A percentile compares a stretch with the other conserved stretches of the same genome.
phyloP scores from a whole-genome alignment of 495 filamentous ascomycete species.

The Oidiodendron maius region DNA sequence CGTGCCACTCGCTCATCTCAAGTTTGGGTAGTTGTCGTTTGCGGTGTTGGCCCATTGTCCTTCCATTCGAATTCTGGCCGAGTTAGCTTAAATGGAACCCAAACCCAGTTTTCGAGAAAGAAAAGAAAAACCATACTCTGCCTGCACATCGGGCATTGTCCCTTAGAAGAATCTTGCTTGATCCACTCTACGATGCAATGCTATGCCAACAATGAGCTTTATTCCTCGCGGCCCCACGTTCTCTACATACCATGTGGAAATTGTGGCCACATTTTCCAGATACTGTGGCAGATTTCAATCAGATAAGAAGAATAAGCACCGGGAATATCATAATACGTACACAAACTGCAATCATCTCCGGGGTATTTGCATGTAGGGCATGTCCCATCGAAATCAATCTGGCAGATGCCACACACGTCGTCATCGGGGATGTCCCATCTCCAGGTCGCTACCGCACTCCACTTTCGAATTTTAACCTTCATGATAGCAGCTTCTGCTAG shows the following conservation, averaged over 20 bases:
- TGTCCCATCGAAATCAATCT: conserved; percentile 94
- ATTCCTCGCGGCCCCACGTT: not conserved
- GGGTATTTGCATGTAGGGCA: conserved; percentile 98
- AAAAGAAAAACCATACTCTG: no score
- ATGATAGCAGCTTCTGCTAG: conserved; percentile 37
- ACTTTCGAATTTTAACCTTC: conserved; percentile 91
- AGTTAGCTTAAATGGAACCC: no score
- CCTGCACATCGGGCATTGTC: conserved; percentile 95
- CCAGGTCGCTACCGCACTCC: conserved; percentile 94
- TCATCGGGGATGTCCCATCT: conserved; percentile 97
- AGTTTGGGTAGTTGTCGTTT: not conserved
- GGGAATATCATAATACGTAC: conserved; percentile 44
- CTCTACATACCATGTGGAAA: conserved; percentile 81
- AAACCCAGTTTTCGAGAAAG: no score
- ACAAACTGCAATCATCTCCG: conserved; percentile 86
- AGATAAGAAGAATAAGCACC: conserved; percentile 1
- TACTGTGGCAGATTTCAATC: conserved; percentile 45
- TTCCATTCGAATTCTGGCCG: conserved; percentile 20
- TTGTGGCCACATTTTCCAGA: conserved; percentile 94
- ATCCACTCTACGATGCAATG: conserved; percentile 97
- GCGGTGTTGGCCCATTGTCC: not conserved
- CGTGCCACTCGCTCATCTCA: not conserved
- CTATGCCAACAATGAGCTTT: conserved; percentile 33
- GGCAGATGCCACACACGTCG: conserved; percentile 98
- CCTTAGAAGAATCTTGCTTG: conserved; percentile 86